phyloP scores from a whole-genome alignment of 225 moss, liverwort and hornwort species.

The Physcomitrium patens region DNA sequence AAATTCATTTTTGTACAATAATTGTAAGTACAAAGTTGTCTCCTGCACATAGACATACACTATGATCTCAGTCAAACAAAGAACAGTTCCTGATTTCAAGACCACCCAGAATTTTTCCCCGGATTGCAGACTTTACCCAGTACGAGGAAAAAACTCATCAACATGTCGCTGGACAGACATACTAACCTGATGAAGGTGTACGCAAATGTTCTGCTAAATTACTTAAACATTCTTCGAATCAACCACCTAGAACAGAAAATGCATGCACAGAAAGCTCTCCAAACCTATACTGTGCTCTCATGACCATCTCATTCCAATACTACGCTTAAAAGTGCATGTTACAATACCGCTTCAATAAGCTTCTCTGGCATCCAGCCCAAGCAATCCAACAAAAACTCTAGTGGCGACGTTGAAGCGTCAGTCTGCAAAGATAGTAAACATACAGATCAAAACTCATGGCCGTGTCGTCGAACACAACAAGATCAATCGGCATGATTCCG shows the following conservation, averaged over 20 bases:
- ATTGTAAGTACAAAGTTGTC: slow-evolving; percentile 85
- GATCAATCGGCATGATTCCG: neutral
- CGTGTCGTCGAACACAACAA: neutral
- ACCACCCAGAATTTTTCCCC: slow-evolving; percentile 1
- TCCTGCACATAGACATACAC: slow-evolving; percentile 49
- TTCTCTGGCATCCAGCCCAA: slow-evolving; percentile 72
- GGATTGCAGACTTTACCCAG: neutral
- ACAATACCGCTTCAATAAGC: slow-evolving; percentile 79
- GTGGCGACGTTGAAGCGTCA: slow-evolving; percentile 14
- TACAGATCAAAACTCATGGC: neutral
- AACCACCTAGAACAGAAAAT: slow-evolving; percentile 7
- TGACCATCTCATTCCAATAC: slow-evolving; percentile 5
- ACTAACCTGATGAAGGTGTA: neutral
- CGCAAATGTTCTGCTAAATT: neutral
- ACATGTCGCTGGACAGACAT: neutral
- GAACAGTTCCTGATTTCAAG: neutral
- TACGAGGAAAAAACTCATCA: neutral
- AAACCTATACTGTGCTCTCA: neutral
- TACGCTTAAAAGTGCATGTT: neutral
- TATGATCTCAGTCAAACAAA: neutral
- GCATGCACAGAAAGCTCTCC: neutral
- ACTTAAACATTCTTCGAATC: neutral
- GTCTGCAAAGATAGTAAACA: slow-evolving; percentile 30
- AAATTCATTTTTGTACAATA: slow-evolving; percentile 85
- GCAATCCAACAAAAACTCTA: slow-evolving; percentile 60